Evolutionary conservation across 805 yeast genomes (phyloP).

Genomic region (Aciculoconidium aculeatum): DNA sequence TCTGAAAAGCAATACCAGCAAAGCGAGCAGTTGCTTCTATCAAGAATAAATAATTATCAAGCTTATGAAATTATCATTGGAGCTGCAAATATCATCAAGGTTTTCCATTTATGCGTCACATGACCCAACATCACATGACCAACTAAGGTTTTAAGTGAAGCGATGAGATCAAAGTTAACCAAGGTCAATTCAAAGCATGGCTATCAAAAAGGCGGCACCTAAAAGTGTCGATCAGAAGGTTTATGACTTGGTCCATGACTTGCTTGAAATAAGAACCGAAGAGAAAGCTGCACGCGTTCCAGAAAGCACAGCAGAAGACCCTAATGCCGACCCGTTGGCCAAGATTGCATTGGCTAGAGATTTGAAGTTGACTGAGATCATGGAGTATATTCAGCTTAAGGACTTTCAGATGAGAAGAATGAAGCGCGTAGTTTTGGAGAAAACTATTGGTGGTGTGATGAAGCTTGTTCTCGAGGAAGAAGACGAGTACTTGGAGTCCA

Average conservation of each 20-base stretch:
- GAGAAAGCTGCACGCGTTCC: conserved; percentile 53
- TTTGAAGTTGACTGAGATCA: conserved; percentile 43
- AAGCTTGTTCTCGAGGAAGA: conserved; percentile 55
- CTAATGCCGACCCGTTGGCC: conserved; percentile 32
- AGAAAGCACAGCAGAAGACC: too few species aligned
- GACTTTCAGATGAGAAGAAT: conserved; percentile 66
- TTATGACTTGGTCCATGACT: conserved; percentile 46
- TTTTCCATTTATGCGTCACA: too few species aligned
- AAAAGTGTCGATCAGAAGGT: conserved; percentile 48
- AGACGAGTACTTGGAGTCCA: conserved; percentile 43
- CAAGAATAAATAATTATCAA: too few species aligned
- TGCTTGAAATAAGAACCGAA: conserved; percentile 56
- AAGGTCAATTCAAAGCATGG: too few species aligned
- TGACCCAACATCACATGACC: too few species aligned
- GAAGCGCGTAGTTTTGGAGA: conserved; percentile 58
- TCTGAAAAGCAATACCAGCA: too few species aligned
- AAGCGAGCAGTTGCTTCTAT: too few species aligned
- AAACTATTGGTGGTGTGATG: conserved; percentile 57
- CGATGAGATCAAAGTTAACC: conserved; percentile 1
- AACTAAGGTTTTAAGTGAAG: background rate
- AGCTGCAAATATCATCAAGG: too few species aligned
- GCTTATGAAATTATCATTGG: too few species aligned
- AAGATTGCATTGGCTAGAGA: conserved; percentile 59
- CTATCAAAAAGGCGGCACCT: conserved; percentile 8
- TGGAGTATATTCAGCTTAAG: conserved; percentile 54